Base-by-base conservation (phyloP, 2,329 filamentous ascomycete species). In the Remersonia thermophila region DNA sequence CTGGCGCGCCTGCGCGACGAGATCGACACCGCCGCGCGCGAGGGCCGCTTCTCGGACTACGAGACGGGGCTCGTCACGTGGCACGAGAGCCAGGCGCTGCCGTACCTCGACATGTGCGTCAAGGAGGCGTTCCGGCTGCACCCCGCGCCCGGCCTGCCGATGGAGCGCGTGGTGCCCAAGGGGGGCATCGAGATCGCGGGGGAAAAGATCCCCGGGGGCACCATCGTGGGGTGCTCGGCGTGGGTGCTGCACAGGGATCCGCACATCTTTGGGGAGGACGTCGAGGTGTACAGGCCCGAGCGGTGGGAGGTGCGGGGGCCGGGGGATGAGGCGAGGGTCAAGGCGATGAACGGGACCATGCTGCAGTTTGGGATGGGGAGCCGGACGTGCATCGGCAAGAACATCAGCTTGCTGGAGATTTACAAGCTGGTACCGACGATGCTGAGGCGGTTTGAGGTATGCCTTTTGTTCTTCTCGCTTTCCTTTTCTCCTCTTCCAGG, bases 101-200 rank as follows among this genome's bases (percentile, higher is more conserved):
- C 74, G 0, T 91, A 87, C 53, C 71, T 91, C 5, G 80, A 86
- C 49, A 83, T 82, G 3, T 77, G 76, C 37, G 69, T 89, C 48
- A 83, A 87, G 51, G 83, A 91, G 55, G 73, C 78, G 4, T 83
- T 87, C 61, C 73, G 82, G 10, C 53, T 85, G 47, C 80, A 87
- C 53, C 83, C 83, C 0, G 80, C 82, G 0, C 69, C 79, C 0
- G 83, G 81, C 0, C 60, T 87, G 4, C 75, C 78, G 0, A 63
- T 89, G 30, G 83, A 89, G 56, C 71, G 83, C 41, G 63, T 87
- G 31, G 79, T 83, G 0, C 83, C 83, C 0, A 57, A 65, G 0
- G 63, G 69, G 14, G 80, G 80, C 8, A 64, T 68, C 16, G 70
- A 77, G 30, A 77, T 85, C 35, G 67, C 69, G 1, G 79, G 77